These are phyloP conservation scores for Canavalia gladiata DNA, from an alignment of 306 rosid genomes.

Conservation along the genomic window DNA sequence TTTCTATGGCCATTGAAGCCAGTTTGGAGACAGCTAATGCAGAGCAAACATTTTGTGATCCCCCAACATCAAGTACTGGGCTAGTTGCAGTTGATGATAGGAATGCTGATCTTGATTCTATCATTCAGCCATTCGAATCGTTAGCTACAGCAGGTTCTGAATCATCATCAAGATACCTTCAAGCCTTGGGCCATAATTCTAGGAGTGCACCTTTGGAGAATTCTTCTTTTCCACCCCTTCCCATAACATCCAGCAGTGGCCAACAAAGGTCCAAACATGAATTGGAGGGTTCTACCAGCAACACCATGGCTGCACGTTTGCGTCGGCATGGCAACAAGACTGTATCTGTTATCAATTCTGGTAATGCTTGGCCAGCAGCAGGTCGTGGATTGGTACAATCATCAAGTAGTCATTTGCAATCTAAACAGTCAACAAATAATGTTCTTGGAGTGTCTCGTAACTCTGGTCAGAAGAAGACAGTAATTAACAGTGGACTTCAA, in stretches of 20 bases:
- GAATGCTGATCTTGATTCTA: constrained; percentile 64
- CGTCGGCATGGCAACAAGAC: constrained; percentile 66
- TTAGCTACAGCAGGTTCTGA: constrained; percentile 64
- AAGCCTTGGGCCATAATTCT: constrained; percentile 81
- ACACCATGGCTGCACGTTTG: constrained; percentile 88
- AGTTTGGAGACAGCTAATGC: constrained; percentile 80
- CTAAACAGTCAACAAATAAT: constrained; percentile 59
- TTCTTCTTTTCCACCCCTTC: constrained; percentile 92
- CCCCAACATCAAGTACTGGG: constrained; percentile 57
- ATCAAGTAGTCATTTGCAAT: constrained; percentile 57
- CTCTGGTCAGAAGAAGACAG: constrained; percentile 50
- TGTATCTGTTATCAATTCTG: constrained; percentile 64
- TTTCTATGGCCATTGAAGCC: constrained; percentile 85
- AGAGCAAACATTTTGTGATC: constrained; percentile 52
- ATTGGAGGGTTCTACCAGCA: constrained; percentile 64
- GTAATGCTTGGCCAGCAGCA: constrained; percentile 83
- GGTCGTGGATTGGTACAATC: constrained; percentile 59
- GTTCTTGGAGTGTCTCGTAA: constrained; percentile 47
- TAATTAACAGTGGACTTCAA: constrained; percentile 40
- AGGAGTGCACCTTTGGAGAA: constrained; percentile 60
- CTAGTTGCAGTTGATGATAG: constrained; percentile 59
- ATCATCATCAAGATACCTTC: constrained; percentile 77
- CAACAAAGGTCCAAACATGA: constrained; percentile 66
- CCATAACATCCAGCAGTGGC: constrained; percentile 61
- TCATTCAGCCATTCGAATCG: constrained; percentile 72